Base-by-base conservation (phyloP, 2,329 filamentous ascomycete genomes). In the Fusarium chuoi region DNA sequence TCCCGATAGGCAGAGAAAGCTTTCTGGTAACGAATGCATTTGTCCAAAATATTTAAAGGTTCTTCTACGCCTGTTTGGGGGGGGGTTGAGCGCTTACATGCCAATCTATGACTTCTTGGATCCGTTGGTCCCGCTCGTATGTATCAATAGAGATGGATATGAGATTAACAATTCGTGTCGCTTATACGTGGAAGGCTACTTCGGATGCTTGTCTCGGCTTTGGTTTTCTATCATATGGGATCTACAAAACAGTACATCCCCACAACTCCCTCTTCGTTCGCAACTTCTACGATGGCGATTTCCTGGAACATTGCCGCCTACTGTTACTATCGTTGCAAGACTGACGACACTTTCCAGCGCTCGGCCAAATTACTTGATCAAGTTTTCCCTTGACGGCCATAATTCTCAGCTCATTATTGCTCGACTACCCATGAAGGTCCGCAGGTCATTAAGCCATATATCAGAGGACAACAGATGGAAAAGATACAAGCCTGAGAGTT, bases 161-260 rank as follows among this genome's bases (percentile, higher is more conserved):
- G n/a, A n/a, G n/a, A n/a, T n/a, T n/a, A n/a, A n/a, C n/a, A n/a
- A n/a, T n/a, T n/a, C n/a, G n/a, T n/a, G n/a, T n/a, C n/a, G n/a
- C n/a, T n/a, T n/a, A n/a, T n/a, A n/a, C n/a, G n/a, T n/a, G n/a
- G n/a, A n/a, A n/a, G n/a, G 28, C 28, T 28, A 4, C 20, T 48
- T 15, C 0, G 20, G 10, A 0, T 12, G 0, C 15, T 30, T 33
- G n/a, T n/a, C 46, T 0, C 3, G 15, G 1, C 0, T 3, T 2
- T 49, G 22, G 46, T 9, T 49, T 1, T 24, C 11, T 13, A 14
- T 49, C 4, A n/a, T 33, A 1, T 33, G 22, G 46, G 1, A 33
- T 33, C 3, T 33, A 10, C 28, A 33, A 3, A n/a, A 18, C 3
- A 9, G 15, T 7, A 18, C 11, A 2, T 5, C 22, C 1, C 22